These are phyloP conservation scores for Elongisporangium prolatum DNA, from an alignment of 352 stramenopile genomes.

Conservation along the genomic window DNA sequence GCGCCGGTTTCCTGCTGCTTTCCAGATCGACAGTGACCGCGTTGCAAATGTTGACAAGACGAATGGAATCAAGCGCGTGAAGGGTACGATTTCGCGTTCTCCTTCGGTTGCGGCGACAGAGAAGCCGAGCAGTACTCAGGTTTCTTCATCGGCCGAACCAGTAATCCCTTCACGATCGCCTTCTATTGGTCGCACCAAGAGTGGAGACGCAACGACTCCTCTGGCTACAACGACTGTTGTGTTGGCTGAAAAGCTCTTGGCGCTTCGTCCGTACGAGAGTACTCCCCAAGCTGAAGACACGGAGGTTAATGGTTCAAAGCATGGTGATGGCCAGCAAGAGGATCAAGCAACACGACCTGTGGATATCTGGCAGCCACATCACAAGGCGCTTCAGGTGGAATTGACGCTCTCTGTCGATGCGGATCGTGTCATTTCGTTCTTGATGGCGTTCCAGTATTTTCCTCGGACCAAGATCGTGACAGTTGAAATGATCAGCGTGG, in stretches of 20 bases:
- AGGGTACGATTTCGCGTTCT: conserved; percentile 26
- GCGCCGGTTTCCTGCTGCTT: conserved; percentile 23
- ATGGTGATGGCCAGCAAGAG: conserved; percentile 16
- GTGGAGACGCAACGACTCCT: conserved; percentile 1
- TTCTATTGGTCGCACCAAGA: conserved; percentile 11
- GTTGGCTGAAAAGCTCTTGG: conserved; percentile 44
- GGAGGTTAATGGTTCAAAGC: conserved; percentile 23
- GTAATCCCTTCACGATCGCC: conserved; percentile 20
- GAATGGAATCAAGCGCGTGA: conserved; percentile 31
- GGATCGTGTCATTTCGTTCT: conserved; percentile 25
- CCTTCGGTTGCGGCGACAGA: conserved; percentile 14
- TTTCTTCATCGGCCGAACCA: not conserved
- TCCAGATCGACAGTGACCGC: conserved; percentile 12
- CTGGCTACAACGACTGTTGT: conserved; percentile 9
- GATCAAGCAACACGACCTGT: not conserved
- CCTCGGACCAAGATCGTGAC: conserved; percentile 47
- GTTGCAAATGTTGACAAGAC: conserved; percentile 9
- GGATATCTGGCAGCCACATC: conserved; percentile 49
- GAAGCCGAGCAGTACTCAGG: not conserved
- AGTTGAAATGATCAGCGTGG: conserved; percentile 31
- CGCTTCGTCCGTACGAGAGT: conserved; percentile 30
- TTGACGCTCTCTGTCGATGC: conserved; percentile 36
- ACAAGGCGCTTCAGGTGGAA: conserved; percentile 44
- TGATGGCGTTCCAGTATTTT: conserved; percentile 64
- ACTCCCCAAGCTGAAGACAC: conserved; percentile 16